These are phyloP conservation scores for Metschnikowia continentalis DNA, from an alignment of 805 yeast genomes.

Conservation along the genomic window DNA sequence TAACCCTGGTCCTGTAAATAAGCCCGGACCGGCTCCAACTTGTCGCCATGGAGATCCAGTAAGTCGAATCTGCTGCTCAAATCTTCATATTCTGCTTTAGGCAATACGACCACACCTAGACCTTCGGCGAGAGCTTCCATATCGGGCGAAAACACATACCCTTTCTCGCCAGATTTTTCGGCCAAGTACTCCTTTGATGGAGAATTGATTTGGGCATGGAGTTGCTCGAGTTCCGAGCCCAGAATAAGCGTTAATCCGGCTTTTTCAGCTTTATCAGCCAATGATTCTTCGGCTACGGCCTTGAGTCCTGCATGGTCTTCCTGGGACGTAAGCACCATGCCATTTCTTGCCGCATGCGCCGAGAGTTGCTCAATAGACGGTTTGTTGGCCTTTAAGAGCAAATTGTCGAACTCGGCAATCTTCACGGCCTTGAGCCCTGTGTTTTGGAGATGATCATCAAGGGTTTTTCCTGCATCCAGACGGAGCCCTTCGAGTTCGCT, in stretches of 20 bases:
- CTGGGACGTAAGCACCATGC: conserved; percentile 23
- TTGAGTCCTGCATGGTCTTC: conserved; percentile 23
- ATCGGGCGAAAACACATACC: not conserved
- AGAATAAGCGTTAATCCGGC: conserved; percentile 4
- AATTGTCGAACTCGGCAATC: conserved; percentile 20
- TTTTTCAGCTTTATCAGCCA: conserved; percentile 8
- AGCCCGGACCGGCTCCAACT: not conserved
- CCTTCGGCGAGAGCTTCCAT: not conserved
- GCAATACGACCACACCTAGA: conserved; percentile 4
- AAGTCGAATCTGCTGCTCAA: conserved; percentile 2
- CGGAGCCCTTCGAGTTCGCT: conserved; percentile 6
- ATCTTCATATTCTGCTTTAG: conserved; percentile 4
- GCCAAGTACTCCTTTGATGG: conserved; percentile 5
- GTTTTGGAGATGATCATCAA: conserved; percentile 14
- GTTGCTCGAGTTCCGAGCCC: conserved; percentile 2
- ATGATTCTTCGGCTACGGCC: conserved; percentile 3
- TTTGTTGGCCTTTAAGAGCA: conserved; percentile 17
- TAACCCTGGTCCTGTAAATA: conserved; percentile 1
- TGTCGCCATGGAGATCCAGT: not conserved
- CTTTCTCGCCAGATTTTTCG: not conserved
- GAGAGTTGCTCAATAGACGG: conserved; percentile 27
- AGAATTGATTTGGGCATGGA: not conserved
- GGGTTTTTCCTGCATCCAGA: conserved; percentile 10
- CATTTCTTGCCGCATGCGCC: conserved; percentile 24
- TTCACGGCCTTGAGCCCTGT: conserved; percentile 9